Conservation (phyloP, 441 rosid species). For the Erodium chrysanthum region DNA sequence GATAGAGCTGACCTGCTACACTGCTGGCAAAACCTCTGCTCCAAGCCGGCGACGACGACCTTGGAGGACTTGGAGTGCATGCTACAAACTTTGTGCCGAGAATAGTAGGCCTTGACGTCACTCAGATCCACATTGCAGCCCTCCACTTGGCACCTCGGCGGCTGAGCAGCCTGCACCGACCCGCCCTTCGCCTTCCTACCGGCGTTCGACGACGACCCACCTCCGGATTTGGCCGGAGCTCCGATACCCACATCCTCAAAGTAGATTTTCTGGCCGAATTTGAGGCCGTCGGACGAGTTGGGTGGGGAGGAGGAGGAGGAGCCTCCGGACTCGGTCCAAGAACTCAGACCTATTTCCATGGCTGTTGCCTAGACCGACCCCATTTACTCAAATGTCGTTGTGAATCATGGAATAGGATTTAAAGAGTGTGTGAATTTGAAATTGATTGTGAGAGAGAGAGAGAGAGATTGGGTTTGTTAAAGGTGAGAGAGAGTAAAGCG, state of each 20-base stretch:
- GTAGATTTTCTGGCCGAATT: conserved; percentile 68
- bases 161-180: conserved; percentile 18
- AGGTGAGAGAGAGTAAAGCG: neutral
- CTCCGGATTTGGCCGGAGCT: conserved; percentile 24
- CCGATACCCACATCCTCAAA: conserved; percentile 44
- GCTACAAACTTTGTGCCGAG: conserved; percentile 80
- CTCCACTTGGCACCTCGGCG: conserved; percentile 82
- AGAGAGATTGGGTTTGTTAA: neutral
- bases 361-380: neutral
- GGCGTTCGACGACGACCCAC: conserved; percentile 20
- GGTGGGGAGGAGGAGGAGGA: conserved; percentile 2
- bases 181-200: conserved; percentile 29
- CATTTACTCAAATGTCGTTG: neutral
- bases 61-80: conserved; percentile 74
- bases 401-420: too few relatives aligned
- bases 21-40: conserved; percentile 94
- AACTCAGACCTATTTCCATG: neutral
- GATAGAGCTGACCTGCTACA: conserved; percentile 66
- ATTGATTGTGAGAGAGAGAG: neutral
- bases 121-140: conserved; percentile 92
- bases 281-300: conserved; percentile 43
- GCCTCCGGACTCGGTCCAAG: conserved; percentile 1
- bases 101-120: conserved; percentile 75
- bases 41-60: conserved; percentile 73
- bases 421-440: too few relatives aligned